Percentiles rank a stretch among this genome's conserved stretches.
These are phyloP conservation scores for Martensiomyces pterosporus DNA, from an alignment of 192 early-diverging fungal species.

Conservation along the genomic window DNA sequence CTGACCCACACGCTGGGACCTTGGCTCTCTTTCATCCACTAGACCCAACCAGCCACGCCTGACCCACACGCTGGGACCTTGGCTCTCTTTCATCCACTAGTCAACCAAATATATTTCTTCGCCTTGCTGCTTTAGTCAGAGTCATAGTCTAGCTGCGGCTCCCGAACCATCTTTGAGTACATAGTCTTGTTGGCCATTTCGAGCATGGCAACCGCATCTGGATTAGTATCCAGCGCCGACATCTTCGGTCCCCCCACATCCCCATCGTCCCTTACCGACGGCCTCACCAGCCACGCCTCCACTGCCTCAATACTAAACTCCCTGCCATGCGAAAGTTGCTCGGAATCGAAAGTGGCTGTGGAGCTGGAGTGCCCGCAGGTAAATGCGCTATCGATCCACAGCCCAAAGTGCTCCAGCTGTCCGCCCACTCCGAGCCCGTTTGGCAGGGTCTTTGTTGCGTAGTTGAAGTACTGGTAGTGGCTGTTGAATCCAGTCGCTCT, in stretches of 20 bases:
- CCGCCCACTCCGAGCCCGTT: conserved; percentile 76
- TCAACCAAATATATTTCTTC: too few species aligned
- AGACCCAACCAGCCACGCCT: background rate
- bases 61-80: too few species aligned
- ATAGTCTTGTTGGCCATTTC: conserved; percentile 70
- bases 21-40: background rate
- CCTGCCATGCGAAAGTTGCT: conserved; percentile 48
- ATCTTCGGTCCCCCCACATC: conserved; percentile 29
- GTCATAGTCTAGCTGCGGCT: conserved; percentile 30
- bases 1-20: too few species aligned
- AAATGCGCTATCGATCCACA: conserved; percentile 67
- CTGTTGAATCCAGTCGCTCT: conserved; percentile 53
- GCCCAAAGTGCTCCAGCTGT: conserved; percentile 65
- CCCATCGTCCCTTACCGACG: conserved; percentile 36
- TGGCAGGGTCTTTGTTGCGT: conserved; percentile 65
- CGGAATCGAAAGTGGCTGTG: conserved; percentile 63
- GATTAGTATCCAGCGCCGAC: conserved; percentile 57
- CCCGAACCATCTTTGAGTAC: conserved; percentile 61
- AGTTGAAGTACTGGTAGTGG: conserved; percentile 74
- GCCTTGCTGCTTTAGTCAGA: too few species aligned
- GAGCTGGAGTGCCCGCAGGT: conserved; percentile 57
- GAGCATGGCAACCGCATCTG: conserved; percentile 65
- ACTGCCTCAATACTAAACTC: conserved; percentile 63
- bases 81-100: background rate
- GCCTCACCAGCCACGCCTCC: conserved; percentile 70